phyloP scores from a whole-genome alignment of 805 yeast species.

The Yamadazyma paraphyllophila region DNA sequence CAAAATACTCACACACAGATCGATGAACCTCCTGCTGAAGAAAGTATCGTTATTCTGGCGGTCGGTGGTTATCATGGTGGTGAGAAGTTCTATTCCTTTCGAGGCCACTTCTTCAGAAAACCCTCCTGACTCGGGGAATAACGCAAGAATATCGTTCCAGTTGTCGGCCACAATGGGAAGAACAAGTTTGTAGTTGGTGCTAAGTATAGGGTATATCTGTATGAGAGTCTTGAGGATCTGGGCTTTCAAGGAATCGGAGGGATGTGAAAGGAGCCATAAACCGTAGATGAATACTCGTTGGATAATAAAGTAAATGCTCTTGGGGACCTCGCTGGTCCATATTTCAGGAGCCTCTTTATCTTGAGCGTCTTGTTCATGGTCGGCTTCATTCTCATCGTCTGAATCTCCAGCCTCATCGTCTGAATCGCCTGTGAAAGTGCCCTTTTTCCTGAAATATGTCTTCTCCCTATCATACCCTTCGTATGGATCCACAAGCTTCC shows the following conservation, averaged over 20 bases:
- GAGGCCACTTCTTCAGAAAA: slow-evolving; percentile 12
- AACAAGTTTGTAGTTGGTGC: slow-evolving; percentile 28
- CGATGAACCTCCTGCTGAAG: slow-evolving; percentile 44
- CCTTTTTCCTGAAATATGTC: slow-evolving; percentile 41
- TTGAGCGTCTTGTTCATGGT: slow-evolving; percentile 15
- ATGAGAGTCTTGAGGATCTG: slow-evolving; percentile 52
- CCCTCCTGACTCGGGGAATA: neutral
- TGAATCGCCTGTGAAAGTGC: slow-evolving; percentile 30
- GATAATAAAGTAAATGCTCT: slow-evolving; percentile 54
- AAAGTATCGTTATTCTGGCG: slow-evolving; percentile 43
- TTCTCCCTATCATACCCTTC: slow-evolving; percentile 32
- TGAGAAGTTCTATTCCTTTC: slow-evolving; percentile 29
- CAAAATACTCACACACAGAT: slow-evolving; percentile 37
- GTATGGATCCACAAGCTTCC: slow-evolving; percentile 26
- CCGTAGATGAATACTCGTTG: slow-evolving; percentile 67
- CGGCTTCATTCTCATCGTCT: slow-evolving; percentile 10
- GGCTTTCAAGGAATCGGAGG: slow-evolving; percentile 53
- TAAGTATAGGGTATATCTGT: slow-evolving; percentile 30
- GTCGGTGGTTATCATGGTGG: slow-evolving; percentile 28
- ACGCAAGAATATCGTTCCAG: slow-evolving; percentile 28
- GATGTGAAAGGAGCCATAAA: slow-evolving; percentile 65
- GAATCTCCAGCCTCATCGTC: slow-evolving; percentile 29
- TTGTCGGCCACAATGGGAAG: slow-evolving; percentile 33
- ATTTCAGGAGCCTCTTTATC: slow-evolving; percentile 15
- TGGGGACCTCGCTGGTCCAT: slow-evolving; percentile 73